These are phyloP conservation scores for Aleurites moluccanus DNA, from an alignment of 441 rosid species.

Conservation along the genomic window DNA sequence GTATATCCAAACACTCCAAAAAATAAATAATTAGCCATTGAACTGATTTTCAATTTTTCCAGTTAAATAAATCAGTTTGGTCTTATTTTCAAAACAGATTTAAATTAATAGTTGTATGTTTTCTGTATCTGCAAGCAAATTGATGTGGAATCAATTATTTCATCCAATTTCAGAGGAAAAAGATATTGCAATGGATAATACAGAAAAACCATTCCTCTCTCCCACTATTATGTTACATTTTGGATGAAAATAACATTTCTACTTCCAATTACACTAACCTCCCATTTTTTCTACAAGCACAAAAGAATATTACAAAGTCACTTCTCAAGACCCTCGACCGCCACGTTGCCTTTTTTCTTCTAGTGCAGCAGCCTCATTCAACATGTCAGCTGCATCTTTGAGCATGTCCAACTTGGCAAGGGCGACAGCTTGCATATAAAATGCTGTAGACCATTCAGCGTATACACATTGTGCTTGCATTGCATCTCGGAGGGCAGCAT, in stretches of 20 bases:
- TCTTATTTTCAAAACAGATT: too few relatives aligned
- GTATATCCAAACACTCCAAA: too few relatives aligned
- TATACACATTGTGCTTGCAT: constrained; percentile 96
- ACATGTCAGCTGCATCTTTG: constrained; percentile 92
- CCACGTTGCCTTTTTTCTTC: constrained; percentile 84
- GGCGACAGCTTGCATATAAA: constrained; percentile 96
- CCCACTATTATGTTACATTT: constrained; percentile 30
- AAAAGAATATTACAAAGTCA: constrained; percentile 25
- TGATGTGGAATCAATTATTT: background rate
- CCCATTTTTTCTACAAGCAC: constrained; percentile 23
- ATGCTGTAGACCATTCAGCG: constrained; percentile 97
- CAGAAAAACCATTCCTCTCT: background rate
- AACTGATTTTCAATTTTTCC: too few relatives aligned
- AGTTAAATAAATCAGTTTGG: too few relatives aligned
- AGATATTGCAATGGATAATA: background rate
- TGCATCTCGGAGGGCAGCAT: constrained; percentile 92
- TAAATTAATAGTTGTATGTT: background rate
- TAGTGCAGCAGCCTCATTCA: constrained; percentile 83
- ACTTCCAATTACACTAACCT: constrained; percentile 30
- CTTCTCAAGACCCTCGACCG: constrained; percentile 45
- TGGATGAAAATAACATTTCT: constrained; percentile 30
- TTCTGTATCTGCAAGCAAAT: background rate
- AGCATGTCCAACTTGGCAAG: constrained; percentile 93
- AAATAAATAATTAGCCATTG: too few relatives aligned
- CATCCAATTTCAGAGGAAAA: constrained; percentile 11